Evolutionary conservation across 805 yeast species (phyloP), one percentile per base, ranked within the genome.

Genomic region (Teunomyces aglyptinius): DNA sequence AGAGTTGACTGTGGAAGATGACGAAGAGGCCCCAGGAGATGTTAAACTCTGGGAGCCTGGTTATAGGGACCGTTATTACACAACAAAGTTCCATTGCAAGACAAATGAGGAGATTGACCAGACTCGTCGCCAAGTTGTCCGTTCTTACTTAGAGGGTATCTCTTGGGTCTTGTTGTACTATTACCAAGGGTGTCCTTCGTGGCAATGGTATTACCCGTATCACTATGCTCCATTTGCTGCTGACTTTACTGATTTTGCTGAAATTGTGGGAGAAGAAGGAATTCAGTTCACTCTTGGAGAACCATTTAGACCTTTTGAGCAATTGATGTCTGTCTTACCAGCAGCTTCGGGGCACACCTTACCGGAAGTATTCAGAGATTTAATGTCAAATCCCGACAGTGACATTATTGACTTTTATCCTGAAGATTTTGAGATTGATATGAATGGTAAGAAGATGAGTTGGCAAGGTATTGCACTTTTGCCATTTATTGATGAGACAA

Each of bases 191-290:
- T 92, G 98, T 68, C 96, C 96, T 0, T 92, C 98, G 0, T 94
- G 99, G 99, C 84, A 84, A 46, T 94, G 99, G 99, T 94, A 82
- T 65, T 94, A 85, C 58, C 99, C 98, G 0, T 92, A 85, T 63
- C 98, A 94, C 61, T 95, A 94, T 69, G 98, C 99, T 0, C 99
- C 99, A 18, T 91, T 94, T 75, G 98, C 97, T 0, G 78, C 85
- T 5, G 99, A 94, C 64, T 87, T 94, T 58, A 72, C 65, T 2
- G 79, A 82, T 40, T 59, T 86, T 35, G 61, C 64, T 8, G 78
- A 74, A 6, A 60, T 83, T 12, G 62, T 72, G 4, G 67, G 70
- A 1, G 70, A 67, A 7, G 63, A 67, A 24, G 71, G 82, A 1
- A 73, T 89, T 15, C 66, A 70, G 26, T 89, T 91, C 58, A 74